Base-by-base conservation (phyloP, 1,284 basidiomycete species). In the Polyporus tsugae region DNA sequence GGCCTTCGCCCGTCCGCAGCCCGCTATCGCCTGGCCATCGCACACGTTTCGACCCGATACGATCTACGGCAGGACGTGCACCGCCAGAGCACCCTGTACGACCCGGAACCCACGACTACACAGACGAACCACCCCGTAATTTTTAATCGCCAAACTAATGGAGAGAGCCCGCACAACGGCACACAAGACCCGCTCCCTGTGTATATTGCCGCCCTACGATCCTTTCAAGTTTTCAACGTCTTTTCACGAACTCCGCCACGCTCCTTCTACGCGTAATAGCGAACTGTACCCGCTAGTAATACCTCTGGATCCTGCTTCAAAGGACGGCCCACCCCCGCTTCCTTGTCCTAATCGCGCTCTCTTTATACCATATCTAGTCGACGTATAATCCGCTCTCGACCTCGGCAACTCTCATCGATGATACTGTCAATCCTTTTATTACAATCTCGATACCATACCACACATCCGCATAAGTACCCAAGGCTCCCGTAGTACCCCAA, bases 221-320 rank as follows among this genome's bases (percentile, higher is more conserved):
- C 72, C 39, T 69, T 72, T 64, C 63, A 49, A 49, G 46, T 25
- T 49, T 66, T 61, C 74, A 59, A 74, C 72, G 73, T 72, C 70
- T 64, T 61, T 64, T 75, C 67, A 75, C 72, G 73, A 74, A 72
- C 67, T 61, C 67, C 60, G 61, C 62, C 69, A 73, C 72, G 72
- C 69, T 61, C 35, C 33, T 66, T 61, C 60, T 46, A 70, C 65
- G 71, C 68, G 58, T 67, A 67, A 67, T 69, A 63, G 63, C 65
- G 63, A 61, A 69, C 53, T 67, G 68, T 72, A 72, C 65, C 68
- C 66, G 62, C 65, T 67, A 65, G 65, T 61, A 69, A 64, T 60
- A 1, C 61, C 65, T 55, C 59, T 41, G 67, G 42, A 57, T 22
- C 41, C 58, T 60, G 41, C 49, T 35, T 35, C 29, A 4, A 59